Conservation (phyloP, 257 asterid genomes). For the Buddleja alternifolia region DNA sequence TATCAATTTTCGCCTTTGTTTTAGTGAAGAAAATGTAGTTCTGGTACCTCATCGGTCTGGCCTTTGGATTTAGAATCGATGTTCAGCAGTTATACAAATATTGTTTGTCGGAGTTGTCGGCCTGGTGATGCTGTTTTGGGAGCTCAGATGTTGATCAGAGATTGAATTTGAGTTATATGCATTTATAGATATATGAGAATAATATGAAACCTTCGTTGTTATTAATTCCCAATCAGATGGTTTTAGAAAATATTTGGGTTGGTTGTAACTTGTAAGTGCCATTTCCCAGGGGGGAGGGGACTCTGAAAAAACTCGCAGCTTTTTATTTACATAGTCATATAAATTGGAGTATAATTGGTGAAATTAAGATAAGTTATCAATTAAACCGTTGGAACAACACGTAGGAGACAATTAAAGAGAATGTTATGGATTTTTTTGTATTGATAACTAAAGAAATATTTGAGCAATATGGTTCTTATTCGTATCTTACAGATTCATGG, state of each 20-base stretch:
- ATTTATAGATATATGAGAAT: background rate
- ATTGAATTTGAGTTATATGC: background rate
- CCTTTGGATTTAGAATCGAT: slow-evolving; percentile 12
- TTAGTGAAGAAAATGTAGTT: background rate
- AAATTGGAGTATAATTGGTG: background rate
- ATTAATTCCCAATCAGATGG: background rate
- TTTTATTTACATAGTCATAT: background rate
- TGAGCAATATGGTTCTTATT: no score
- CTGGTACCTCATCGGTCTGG: background rate
- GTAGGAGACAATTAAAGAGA: background rate
- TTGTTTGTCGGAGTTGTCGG: no score
- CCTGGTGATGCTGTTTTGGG: background rate
- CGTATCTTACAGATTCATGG: no score
- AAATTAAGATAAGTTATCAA: background rate
- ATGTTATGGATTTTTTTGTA: background rate
- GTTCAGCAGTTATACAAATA: background rate
- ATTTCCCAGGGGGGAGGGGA: background rate
- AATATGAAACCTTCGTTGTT: background rate
- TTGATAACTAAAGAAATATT: no score
- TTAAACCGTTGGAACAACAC: background rate
- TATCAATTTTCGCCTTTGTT: background rate
- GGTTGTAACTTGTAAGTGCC: slow-evolving; percentile 8
- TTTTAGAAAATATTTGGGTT: slow-evolving; percentile 4
- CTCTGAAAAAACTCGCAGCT: background rate
- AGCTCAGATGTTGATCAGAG: background rate